phyloP scores from a whole-genome alignment of 371 early-diverging fungal species.

The Mortierella sp. region DNA sequence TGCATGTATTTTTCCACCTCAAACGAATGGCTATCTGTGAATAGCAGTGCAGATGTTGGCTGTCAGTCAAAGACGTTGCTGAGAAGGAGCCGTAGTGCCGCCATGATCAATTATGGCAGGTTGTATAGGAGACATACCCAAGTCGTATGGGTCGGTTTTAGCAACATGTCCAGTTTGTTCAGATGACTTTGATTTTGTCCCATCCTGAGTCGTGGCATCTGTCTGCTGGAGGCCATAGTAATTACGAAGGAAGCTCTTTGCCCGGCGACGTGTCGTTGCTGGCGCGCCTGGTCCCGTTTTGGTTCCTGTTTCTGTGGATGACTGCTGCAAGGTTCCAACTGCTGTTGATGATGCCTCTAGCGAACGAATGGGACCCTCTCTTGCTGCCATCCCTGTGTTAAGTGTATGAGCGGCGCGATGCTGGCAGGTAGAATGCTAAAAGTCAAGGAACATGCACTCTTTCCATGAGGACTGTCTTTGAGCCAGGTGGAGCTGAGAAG shows the following conservation, averaged over 20 bases:
- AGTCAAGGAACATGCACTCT: background rate
- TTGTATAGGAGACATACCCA: constrained; percentile 53
- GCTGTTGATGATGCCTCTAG: constrained; percentile 12
- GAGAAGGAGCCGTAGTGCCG: too few species aligned
- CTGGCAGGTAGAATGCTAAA: constrained; percentile 1
- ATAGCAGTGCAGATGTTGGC: background rate
- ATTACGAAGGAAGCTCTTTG: constrained; percentile 55
- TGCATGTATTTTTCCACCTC: constrained; percentile 80
- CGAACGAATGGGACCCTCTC: constrained; percentile 17
- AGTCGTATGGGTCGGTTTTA: constrained; percentile 66
- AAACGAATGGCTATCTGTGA: constrained; percentile 71
- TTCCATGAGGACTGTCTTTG: too few species aligned
- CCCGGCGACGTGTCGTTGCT: constrained; percentile 48
- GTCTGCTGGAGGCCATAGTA: constrained; percentile 56
- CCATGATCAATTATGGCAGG: background rate
- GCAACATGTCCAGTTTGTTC: constrained; percentile 19
- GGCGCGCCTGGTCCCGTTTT: constrained; percentile 11
- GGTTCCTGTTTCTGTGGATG: background rate
- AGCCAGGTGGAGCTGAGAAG: too few species aligned
- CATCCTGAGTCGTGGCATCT: constrained; percentile 16
- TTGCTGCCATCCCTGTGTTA: constrained; percentile 3
- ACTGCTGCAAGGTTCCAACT: too few species aligned
- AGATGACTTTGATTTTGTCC: constrained; percentile 17
- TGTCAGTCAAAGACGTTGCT: background rate
- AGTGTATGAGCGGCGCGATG: background rate